Base-by-base conservation (phyloP, 371 early-diverging fungal species). In the Lichtheimia ornata region DNA sequence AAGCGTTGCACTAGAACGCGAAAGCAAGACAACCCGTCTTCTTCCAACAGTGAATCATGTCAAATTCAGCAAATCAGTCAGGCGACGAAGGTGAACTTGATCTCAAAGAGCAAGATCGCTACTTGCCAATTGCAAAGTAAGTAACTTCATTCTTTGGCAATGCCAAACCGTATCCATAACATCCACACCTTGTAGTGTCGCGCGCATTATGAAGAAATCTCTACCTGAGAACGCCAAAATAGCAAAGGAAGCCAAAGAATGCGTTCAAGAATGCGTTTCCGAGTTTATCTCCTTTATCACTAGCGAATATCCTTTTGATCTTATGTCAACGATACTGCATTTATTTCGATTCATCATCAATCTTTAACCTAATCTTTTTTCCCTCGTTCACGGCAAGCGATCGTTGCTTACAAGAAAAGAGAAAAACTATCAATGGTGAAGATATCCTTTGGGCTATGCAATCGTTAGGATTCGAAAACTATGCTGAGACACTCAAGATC, bases 251-350 rank as follows among this genome's bases (percentile, higher is more conserved):
- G 99, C 99, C 28, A 99, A 99, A 72, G 96, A 99, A 70, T 92
- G 95, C 61, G 93, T 99, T 18, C 97, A 98, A 82, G 98, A 98
- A 77, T 97, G 98, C 73, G 99, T 98, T 5, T 96, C 97, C 18
- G 99, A 99, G 81, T 99, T 99, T 73, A 99, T 99, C 73, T 92
- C 96, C 12, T 99, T 99, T 72, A 91, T 99, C 56, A 99, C 99
- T 20, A 97, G 97, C 70, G 99, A 98, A 90, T 91, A 84, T 71
- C 71, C 69, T 68, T 67, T 73, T 63, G 53, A 58, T 28, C 12
- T 28, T 22, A 35, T 42, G 27, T 14, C 47, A 9, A 47, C 22
- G 14, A 3, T 47, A 22, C 12, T 22, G 22, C n/a, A 0, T 47
- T 22, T 47, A n/a, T 18, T 22, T 47, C 5, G 11, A 47, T 47